Conservation (phyloP, 2,329 filamentous ascomycete species). For the Botryotinia calthae region DNA sequence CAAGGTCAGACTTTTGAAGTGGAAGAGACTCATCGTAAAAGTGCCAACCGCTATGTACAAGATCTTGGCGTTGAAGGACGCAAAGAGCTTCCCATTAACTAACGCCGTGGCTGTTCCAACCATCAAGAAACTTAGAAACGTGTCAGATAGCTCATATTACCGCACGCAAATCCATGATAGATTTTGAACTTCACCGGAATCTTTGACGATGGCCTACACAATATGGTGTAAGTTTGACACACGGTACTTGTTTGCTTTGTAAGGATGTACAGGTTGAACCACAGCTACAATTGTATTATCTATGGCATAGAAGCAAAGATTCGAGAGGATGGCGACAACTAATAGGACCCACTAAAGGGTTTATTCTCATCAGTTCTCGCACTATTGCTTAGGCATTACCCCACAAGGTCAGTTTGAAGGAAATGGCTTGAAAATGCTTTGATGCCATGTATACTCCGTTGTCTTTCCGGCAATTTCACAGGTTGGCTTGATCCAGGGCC, state of each 20-base stretch:
- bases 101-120: neutral
- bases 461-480: no score
- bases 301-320: conserved; percentile 9
- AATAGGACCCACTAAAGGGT: conserved; percentile 1
- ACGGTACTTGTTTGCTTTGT: neutral
- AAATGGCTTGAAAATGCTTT: neutral
- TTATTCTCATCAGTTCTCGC: neutral
- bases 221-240: neutral
- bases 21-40: conserved; percentile 21
- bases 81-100: conserved; percentile 31
- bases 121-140: neutral
- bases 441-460: neutral
- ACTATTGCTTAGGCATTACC: neutral
- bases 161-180: conserved; percentile 10
- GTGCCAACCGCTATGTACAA: conserved; percentile 34
- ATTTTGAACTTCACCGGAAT: neutral
- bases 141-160: neutral
- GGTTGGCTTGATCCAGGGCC: no score
- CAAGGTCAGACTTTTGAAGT: neutral
- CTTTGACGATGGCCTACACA: neutral
- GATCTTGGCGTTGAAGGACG: conserved; percentile 39
- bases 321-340: conserved; percentile 10
- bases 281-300: conserved; percentile 13
- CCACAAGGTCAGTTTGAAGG: neutral
- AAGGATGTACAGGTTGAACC: neutral